phyloP scores from a whole-genome alignment of 306 rosid species.

The Lathyrus oleraceus region DNA sequence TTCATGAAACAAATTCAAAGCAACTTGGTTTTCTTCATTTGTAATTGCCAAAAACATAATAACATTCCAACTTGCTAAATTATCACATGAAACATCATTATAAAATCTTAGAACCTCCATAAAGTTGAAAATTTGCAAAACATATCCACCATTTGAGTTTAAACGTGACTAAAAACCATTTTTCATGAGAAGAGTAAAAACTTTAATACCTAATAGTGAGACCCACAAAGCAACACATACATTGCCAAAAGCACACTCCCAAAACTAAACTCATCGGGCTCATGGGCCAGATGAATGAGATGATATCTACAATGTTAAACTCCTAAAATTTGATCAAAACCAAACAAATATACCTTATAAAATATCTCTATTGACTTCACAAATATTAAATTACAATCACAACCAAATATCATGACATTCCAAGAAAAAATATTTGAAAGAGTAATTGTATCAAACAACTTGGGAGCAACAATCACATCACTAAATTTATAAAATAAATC shows the following conservation, averaged over 20 bases:
- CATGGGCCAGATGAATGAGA: neutral
- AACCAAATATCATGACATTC: no score
- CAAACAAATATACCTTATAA: conserved; percentile 49
- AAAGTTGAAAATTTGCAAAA: no score
- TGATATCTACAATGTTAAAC: no score
- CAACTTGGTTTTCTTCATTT: conserved; percentile 53
- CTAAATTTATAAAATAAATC: conserved; percentile 26
- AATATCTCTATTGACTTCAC: no score
- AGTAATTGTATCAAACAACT: conserved; percentile 37
- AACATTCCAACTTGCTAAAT: conserved; percentile 49
- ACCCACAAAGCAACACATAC: no score
- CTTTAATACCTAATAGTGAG: no score
- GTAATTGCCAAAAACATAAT: conserved; percentile 66
- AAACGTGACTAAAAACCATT: no score
- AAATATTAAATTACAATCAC: no score
- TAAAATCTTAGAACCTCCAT: conserved; percentile 44
- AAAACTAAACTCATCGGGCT: conserved; percentile 51
- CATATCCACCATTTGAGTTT: no score
- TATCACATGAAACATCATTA: conserved; percentile 52
- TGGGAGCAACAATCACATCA: conserved; percentile 27
- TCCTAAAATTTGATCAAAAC: conserved; percentile 25
- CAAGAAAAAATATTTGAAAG: no score
- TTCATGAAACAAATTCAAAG: conserved; percentile 53
- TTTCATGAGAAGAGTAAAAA: no score
- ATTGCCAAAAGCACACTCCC: conserved; percentile 62